Evolutionary conservation across 345 rosid species (phyloP).

Genomic region (Camelina sativa): DNA sequence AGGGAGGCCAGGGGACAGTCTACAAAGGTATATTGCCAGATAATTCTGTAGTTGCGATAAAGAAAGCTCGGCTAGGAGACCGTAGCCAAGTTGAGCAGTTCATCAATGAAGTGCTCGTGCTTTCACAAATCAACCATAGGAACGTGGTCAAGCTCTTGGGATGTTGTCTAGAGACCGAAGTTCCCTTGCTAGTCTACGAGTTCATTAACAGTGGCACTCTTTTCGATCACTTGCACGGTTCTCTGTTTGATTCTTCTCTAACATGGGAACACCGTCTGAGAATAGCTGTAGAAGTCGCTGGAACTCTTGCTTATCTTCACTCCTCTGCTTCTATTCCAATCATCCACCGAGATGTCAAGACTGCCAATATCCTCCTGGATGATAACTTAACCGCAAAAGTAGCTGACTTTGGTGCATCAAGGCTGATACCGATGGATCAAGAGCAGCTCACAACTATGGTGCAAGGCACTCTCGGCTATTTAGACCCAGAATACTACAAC

Average conservation of each 20-base stretch:
- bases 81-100: slow-evolving; percentile 45
- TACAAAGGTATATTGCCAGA: slow-evolving; percentile 46
- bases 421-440: slow-evolving; percentile 48
- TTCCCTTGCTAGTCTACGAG: slow-evolving; percentile 45
- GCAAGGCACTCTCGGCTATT: slow-evolving; percentile 52
- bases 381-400: slow-evolving; percentile 50
- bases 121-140: slow-evolving; percentile 54
- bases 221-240: slow-evolving; percentile 42
- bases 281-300: slow-evolving; percentile 47
- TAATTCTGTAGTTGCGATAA: slow-evolving; percentile 38
- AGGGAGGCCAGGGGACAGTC: slow-evolving; percentile 49
- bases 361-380: slow-evolving; percentile 54
- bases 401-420: slow-evolving; percentile 61
- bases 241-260: slow-evolving; percentile 9
- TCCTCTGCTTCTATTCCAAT: slow-evolving; percentile 51
- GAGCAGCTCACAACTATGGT: slow-evolving; percentile 49
- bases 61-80: slow-evolving; percentile 45
- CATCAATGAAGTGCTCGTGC: slow-evolving; percentile 49
- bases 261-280: slow-evolving; percentile 50
- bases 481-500: slow-evolving; percentile 55
- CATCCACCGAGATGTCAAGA: slow-evolving; percentile 54
- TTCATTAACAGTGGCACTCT: slow-evolving; percentile 43
- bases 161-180: slow-evolving; percentile 42
- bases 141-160: slow-evolving; percentile 51
- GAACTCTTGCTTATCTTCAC: slow-evolving; percentile 53